Evolutionary conservation across 306 rosid genomes (phyloP), one percentile per base, ranked within the genome.

Genomic region (Fragaria vesca): DNA sequence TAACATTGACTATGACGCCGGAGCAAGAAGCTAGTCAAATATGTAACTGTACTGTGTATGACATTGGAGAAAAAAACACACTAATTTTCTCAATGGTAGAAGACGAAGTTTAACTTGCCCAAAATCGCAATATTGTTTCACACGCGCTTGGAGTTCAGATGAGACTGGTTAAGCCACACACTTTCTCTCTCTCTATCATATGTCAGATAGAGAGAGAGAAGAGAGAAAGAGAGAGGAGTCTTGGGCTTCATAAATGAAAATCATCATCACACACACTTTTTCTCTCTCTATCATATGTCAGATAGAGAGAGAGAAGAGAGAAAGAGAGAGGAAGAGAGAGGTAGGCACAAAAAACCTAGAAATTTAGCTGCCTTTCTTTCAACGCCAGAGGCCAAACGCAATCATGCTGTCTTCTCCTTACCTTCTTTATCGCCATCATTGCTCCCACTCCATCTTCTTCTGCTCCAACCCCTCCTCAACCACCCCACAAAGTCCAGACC

Each of bases 401-500:
- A 86, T 86, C 85, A 88, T 86, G 75, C 85, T 93, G 97, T 87
- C 88, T 36, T 86, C 80, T 70, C 76, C 51, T 78, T 54, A 34
- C 80, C 67, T 82, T 86, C 90, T 87, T 87, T 72, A 79, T 83
- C 90, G 83, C 91, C 96, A 88, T 89, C 97, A 89, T 91, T 89
- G 86, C 73, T 72, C 83, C 89, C 87, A 86, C 93, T 12, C 79
- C 83, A 2, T 66, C 81, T 20, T 80, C 78, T 46, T 34, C 69
- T 12, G 16, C 69, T 40, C 42, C 68, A 21, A 10, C 77, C 26
- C 20, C 65, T 83, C 79, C 79, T 81, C 86, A 76, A 36, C 94
- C 75, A 77, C 86, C 80, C 89, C 90, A 73, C 89, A 50, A 66
- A 6, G 78, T 80, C 83, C 86, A 86, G 83, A 51, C 74, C 83